Conservation (phyloP, 495 filamentous ascomycete genomes). For the Wilcoxina mikolae region DNA sequence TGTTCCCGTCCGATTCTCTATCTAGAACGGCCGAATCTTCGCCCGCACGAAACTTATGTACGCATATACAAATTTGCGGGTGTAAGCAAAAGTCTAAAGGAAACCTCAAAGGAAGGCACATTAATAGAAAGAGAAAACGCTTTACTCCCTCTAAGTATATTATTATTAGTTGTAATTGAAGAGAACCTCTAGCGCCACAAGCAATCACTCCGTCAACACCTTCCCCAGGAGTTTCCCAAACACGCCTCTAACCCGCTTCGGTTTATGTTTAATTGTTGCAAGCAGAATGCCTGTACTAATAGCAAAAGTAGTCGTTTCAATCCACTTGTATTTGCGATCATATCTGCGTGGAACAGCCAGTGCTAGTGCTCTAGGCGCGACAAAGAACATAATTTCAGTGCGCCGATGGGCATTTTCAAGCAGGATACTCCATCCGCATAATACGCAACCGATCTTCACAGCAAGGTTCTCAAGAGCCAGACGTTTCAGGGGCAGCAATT, state of each 20-base stretch:
- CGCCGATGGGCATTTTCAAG: constrained; percentile 53
- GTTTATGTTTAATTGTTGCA: constrained; percentile 52
- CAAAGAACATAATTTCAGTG: constrained; percentile 72
- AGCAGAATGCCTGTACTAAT: constrained; percentile 61
- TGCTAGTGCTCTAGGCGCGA: constrained; percentile 67
- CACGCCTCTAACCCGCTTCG: constrained; percentile 54
- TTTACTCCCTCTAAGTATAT: too few relatives aligned
- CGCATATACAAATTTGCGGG: too few relatives aligned
- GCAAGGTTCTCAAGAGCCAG: constrained; percentile 49
- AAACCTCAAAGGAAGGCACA: too few relatives aligned
- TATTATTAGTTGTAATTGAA: too few relatives aligned
- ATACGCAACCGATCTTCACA: constrained; percentile 55
- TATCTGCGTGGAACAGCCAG: constrained; percentile 65
- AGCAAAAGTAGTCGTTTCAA: constrained; percentile 60
- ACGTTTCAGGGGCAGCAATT: constrained; percentile 36
- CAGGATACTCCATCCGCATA: constrained; percentile 78
- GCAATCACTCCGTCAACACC: constrained; percentile 37
- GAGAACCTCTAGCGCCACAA: too few relatives aligned
- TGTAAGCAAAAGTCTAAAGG: too few relatives aligned
- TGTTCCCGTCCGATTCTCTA: too few relatives aligned
- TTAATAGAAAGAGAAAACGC: too few relatives aligned
- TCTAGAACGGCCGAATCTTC: too few relatives aligned
- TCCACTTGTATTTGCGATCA: constrained; percentile 52
- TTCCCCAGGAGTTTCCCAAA: constrained; percentile 49
- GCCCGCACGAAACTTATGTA: too few relatives aligned